Percentiles rank a stretch among this genome's conserved stretches.
Evolutionary conservation across 2,329 filamentous ascomycete genomes (phyloP).

Genomic region (Aciculosporium take): DNA sequence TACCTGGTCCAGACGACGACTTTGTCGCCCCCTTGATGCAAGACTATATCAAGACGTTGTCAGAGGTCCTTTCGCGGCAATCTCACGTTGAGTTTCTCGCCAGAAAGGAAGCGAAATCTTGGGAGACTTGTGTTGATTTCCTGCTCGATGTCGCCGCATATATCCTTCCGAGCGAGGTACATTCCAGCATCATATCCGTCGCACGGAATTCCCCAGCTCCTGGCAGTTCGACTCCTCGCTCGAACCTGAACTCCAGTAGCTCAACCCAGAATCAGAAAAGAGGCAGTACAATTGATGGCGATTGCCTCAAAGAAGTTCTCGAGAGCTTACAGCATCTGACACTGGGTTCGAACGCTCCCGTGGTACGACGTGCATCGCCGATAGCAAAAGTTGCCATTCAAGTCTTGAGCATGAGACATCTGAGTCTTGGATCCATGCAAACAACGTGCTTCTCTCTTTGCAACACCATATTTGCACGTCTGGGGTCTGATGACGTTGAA

Average conservation of each 20-base stretch:
- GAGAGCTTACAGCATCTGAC: constrained; percentile 52
- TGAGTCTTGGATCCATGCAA: constrained; percentile 49
- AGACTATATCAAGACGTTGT: constrained; percentile 67
- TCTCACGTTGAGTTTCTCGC: constrained; percentile 71
- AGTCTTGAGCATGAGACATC: constrained; percentile 44
- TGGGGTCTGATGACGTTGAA: constrained; percentile 52
- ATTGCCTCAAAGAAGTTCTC: constrained; percentile 28
- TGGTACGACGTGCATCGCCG: constrained; percentile 39
- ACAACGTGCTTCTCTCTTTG: constrained; percentile 62
- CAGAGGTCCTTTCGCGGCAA: constrained; percentile 53
- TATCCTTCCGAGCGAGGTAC: constrained; percentile 26
- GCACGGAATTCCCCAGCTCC: constrained; percentile 28
- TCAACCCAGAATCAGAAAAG: constrained; percentile 19
- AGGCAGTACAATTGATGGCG: constrained; percentile 15
- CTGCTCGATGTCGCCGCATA: constrained; percentile 48
- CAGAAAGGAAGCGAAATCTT: constrained; percentile 39
- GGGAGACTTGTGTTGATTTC: constrained; percentile 58
- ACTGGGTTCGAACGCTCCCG: constrained; percentile 52
- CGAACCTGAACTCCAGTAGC: constrained; percentile 16
- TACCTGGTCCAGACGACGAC: constrained; percentile 45
- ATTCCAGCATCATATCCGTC: constrained; percentile 1
- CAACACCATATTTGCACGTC: constrained; percentile 53
- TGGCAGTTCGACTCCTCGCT: constrained; percentile 17
- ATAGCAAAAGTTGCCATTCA: constrained; percentile 43
- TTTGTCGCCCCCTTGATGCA: constrained; percentile 56